Conservation (phyloP, 148 eudicot genomes). For the Beta vulgaris region DNA sequence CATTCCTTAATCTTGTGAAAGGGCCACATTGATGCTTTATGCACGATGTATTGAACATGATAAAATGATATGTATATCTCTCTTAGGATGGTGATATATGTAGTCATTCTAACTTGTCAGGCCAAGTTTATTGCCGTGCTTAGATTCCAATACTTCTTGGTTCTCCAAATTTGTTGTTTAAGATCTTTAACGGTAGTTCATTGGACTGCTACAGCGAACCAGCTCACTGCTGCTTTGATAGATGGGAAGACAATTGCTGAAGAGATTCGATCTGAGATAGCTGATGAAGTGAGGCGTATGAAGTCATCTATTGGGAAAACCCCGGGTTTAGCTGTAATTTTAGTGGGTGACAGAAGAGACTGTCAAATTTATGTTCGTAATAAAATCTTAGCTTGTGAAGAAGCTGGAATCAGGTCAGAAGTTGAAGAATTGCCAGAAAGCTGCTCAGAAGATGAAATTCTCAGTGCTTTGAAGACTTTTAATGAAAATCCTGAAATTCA, state of each 20-base stretch:
- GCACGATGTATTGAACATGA: background rate
- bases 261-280: constrained; percentile 50
- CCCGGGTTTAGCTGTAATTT: constrained; percentile 77
- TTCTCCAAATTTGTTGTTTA: no score
- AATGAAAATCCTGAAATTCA: constrained; percentile 62
- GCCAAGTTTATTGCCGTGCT: background rate
- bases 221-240: constrained; percentile 48
- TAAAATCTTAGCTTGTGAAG: constrained; percentile 68
- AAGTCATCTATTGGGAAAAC: constrained; percentile 54
- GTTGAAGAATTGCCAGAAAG: constrained; percentile 47
- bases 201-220: constrained; percentile 42
- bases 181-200: no score
- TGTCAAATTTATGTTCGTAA: constrained; percentile 71
- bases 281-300: constrained; percentile 59
- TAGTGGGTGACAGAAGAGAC: constrained; percentile 69
- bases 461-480: constrained; percentile 41
- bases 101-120: background rate
- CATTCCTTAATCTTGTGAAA: background rate
- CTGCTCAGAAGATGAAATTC: constrained; percentile 58
- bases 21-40: background rate
- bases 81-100: background rate
- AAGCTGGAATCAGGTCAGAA: constrained; percentile 57
- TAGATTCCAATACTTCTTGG: background rate
- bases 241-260: constrained; percentile 75
- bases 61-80: background rate